A percentile compares a stretch with the other conserved stretches of the same genome.
Conservation (phyloP, 768 basidiomycete species). For the Tulasnella sp. region DNA sequence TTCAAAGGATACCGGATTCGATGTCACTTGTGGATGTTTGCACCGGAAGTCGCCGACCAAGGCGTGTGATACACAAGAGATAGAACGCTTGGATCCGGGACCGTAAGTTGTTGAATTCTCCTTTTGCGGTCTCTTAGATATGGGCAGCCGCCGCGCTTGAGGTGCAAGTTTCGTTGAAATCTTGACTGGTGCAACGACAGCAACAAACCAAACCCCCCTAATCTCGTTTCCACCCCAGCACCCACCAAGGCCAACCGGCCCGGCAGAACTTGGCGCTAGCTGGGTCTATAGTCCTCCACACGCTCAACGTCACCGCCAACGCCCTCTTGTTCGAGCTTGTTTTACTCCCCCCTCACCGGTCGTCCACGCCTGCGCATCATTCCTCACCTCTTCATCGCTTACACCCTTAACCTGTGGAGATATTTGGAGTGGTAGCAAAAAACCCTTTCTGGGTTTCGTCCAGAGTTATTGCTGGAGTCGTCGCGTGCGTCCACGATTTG, state of each 20-base stretch:
- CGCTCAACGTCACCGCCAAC: constrained; percentile 91
- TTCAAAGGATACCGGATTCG: too few species aligned
- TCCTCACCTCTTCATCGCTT: constrained; percentile 82
- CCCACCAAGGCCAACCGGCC: constrained; percentile 51
- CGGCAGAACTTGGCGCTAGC: constrained; percentile 59
- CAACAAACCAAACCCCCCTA: neutral
- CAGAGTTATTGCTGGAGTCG: constrained; percentile 88
- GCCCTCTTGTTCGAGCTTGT: constrained; percentile 83
- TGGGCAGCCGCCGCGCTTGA: too few species aligned
- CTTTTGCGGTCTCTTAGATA: too few species aligned
- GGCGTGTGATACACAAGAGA: too few species aligned
- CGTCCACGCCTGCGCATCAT: constrained; percentile 84
- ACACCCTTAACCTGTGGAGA: constrained; percentile 56
- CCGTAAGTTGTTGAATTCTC: too few species aligned
- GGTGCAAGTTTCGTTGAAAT: too few species aligned
- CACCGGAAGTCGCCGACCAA: too few species aligned
- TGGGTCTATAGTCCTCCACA: constrained; percentile 84
- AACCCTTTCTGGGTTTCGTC: constrained; percentile 53
- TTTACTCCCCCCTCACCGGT: constrained; percentile 97
- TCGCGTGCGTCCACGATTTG: too few species aligned
- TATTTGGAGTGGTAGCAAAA: constrained; percentile 40
- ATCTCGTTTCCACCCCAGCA: constrained; percentile 34
- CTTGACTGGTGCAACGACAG: neutral
- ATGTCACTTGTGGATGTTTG: too few species aligned
- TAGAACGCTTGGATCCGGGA: too few species aligned